These are phyloP conservation scores for Henckelia pumila DNA, from an alignment of 257 asterid species.

Conservation along the genomic window DNA sequence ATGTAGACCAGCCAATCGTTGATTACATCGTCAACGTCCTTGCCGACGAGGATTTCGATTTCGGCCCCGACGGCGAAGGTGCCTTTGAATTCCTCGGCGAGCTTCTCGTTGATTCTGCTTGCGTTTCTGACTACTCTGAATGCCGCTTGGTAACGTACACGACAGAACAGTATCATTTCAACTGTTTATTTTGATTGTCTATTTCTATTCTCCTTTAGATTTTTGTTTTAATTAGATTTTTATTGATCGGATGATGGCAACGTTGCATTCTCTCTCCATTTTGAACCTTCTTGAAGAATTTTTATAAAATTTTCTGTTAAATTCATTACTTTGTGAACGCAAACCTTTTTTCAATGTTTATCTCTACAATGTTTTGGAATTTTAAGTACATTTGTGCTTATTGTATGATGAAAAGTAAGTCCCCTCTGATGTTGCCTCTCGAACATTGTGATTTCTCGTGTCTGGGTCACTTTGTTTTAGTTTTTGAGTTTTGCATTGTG, in stretches of 20 bases:
- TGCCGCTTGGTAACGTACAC: conserved; percentile 63
- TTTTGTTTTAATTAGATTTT: no score
- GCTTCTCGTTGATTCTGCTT: conserved; percentile 77
- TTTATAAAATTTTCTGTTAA: no score
- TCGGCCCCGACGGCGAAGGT: conserved; percentile 94
- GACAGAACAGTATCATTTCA: background rate
- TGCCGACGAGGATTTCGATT: conserved; percentile 97
- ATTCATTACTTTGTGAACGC: no score
- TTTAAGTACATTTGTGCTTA: no score
- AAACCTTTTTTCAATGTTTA: no score
- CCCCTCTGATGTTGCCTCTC: no score
- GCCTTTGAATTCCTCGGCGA: conserved; percentile 87
- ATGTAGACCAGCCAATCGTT: conserved; percentile 83
- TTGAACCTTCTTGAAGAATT: no score
- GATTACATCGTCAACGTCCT: conserved; percentile 88
- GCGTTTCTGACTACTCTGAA: conserved; percentile 67
- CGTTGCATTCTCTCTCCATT: no score
- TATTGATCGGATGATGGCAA: background rate
- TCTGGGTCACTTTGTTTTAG: no score
- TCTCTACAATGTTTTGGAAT: no score
- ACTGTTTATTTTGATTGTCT: background rate
- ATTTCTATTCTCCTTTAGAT: background rate
- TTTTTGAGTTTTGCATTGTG: background rate
- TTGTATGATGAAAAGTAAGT: no score
- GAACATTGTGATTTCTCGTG: no score